Conservation (phyloP, 2,329 filamentous ascomycete genomes). For the Talaromyces amestolkiae region DNA sequence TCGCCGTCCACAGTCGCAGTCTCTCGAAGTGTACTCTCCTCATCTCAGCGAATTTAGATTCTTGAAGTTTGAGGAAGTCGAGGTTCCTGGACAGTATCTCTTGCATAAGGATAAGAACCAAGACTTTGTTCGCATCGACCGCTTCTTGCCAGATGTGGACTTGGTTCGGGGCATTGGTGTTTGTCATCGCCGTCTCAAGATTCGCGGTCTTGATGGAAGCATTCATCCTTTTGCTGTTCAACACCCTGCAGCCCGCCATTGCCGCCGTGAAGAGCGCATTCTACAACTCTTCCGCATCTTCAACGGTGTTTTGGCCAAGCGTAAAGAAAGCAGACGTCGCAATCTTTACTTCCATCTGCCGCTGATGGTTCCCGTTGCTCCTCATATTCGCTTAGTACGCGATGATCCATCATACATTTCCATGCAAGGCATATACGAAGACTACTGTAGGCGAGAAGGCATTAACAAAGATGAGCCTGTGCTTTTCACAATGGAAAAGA, state of each 20-base stretch:
- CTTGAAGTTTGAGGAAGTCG: constrained; percentile 97
- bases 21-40: constrained; percentile 81
- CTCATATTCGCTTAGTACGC: constrained; percentile 90
- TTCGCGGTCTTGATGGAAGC: constrained; percentile 95
- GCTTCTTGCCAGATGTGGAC: constrained; percentile 92
- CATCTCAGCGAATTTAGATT: constrained; percentile 96
- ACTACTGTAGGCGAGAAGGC: constrained; percentile 82
- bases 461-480: constrained; percentile 95
- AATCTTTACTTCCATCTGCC: constrained; percentile 96
- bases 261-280: constrained; percentile 89
- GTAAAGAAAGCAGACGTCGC: constrained; percentile 89
- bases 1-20: constrained; percentile 68
- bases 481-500: constrained; percentile 91
- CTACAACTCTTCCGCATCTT: constrained; percentile 96
- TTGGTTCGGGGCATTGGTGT: constrained; percentile 85
- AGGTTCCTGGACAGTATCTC: constrained; percentile 94
- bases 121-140: constrained; percentile 95
- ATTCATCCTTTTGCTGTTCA: constrained; percentile 96
- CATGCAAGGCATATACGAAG: constrained; percentile 91
- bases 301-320: constrained; percentile 85
- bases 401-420: constrained; percentile 94
- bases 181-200: constrained; percentile 89
- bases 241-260: constrained; percentile 88
- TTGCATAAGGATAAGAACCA: constrained; percentile 99
- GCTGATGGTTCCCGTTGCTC: constrained; percentile 90